Evolutionary conservation across 768 basidiomycete genomes (phyloP).

Genomic region (Paxillus involutus): DNA sequence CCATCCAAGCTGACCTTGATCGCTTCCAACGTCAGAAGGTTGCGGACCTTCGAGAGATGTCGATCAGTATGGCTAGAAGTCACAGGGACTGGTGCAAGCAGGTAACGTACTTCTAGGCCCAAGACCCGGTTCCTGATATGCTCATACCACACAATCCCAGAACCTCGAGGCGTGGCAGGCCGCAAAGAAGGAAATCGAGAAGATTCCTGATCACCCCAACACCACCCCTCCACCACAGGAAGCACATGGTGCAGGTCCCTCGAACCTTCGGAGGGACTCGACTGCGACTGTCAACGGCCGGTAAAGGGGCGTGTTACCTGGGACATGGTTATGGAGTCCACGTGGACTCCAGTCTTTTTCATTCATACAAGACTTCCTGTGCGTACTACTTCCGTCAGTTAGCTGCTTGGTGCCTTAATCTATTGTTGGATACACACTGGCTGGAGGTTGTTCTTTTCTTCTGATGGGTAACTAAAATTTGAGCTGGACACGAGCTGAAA

Average conservation of each 20-base stretch:
- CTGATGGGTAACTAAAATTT: slow-evolving; percentile 2
- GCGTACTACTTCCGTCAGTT: slow-evolving; percentile 10
- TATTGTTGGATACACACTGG: slow-evolving; percentile 21
- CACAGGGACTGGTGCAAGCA: slow-evolving; percentile 98
- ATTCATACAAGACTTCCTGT: slow-evolving; percentile 1
- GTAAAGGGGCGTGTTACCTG: slow-evolving; percentile 25
- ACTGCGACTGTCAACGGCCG: slow-evolving; percentile 69
- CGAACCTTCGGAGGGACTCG: slow-evolving; percentile 59
- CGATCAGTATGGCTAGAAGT: slow-evolving; percentile 82
- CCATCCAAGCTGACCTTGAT: slow-evolving; percentile 96
- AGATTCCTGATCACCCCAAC: slow-evolving; percentile 91
- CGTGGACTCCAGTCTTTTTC: slow-evolving; percentile 8
- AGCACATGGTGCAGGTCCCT: slow-evolving; percentile 34
- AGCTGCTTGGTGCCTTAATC: slow-evolving; percentile 16
- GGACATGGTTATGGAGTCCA: slow-evolving; percentile 3
- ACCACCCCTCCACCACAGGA: slow-evolving; percentile 45
- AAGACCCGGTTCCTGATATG: slow-evolving; percentile 2
- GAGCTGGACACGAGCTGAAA: neutral
- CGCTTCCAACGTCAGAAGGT: slow-evolving; percentile 99
- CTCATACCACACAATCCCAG: slow-evolving; percentile 41
- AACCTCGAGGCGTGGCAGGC: slow-evolving; percentile 98
- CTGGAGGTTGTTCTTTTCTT: slow-evolving; percentile 10
- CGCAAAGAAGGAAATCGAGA: slow-evolving; percentile 87
- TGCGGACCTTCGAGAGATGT: slow-evolving; percentile 92
- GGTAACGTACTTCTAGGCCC: slow-evolving; percentile 42